Conservation (phyloP, 257 asterid genomes). For the Solanum neorickii region DNA sequence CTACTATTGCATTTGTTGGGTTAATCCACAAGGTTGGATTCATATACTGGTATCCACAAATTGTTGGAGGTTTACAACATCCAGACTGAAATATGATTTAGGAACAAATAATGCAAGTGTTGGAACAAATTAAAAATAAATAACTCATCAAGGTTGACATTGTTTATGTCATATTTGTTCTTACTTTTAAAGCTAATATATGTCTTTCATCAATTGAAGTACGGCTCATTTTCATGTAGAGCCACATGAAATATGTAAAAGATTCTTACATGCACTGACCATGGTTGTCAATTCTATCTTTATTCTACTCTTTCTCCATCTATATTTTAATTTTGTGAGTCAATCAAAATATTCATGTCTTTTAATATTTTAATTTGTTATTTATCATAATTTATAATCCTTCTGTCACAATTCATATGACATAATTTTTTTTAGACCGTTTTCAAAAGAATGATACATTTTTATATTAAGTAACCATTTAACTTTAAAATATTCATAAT, state of each 20-base stretch:
- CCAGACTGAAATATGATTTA: constrained; percentile 43
- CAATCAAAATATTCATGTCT: no score
- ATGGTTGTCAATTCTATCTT: not conserved
- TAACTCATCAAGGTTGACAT: not conserved
- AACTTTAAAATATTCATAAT: no score
- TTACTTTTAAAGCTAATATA: not conserved
- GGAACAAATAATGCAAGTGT: not conserved
- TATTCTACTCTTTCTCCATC: not conserved
- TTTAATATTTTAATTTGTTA: no score
- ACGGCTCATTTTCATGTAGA: not conserved
- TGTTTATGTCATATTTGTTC: not conserved
- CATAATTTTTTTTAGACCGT: not conserved
- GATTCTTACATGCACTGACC: not conserved
- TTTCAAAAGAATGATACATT: no score
- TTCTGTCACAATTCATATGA: not conserved
- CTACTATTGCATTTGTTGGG: not conserved
- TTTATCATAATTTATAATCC: no score
- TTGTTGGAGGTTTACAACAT: constrained; percentile 79
- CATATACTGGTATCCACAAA: constrained; percentile 58
- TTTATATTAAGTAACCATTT: no score
- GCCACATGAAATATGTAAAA: not conserved
- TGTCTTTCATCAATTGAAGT: not conserved
- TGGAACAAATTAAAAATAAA: not conserved
- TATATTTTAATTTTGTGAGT: no score
- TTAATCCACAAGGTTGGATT: constrained; percentile 17